phyloP scores from a whole-genome alignment of 805 yeast species.

The Kodamaea fukazawae region DNA sequence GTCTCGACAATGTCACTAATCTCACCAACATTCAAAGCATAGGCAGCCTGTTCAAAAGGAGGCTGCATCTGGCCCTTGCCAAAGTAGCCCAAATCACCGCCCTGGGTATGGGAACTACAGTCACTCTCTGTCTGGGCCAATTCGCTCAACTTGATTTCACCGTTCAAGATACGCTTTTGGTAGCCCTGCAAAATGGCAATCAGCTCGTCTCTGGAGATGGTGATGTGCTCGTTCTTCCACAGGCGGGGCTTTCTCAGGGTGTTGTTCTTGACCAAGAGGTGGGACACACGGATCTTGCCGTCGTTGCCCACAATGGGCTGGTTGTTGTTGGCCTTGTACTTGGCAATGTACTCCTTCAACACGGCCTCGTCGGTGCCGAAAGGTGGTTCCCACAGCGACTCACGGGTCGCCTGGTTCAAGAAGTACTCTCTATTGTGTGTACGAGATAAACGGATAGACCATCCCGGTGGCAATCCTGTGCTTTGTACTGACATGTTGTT shows the following conservation, averaged over 20 bases:
- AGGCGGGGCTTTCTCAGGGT: constrained; percentile 88
- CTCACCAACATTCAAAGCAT: constrained; percentile 77
- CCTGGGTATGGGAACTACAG: constrained; percentile 79
- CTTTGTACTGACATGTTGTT: constrained; percentile 12
- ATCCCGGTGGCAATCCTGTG: constrained; percentile 82
- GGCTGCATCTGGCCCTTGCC: constrained; percentile 95
- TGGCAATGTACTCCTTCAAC: constrained; percentile 55
- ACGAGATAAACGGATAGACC: constrained; percentile 78
- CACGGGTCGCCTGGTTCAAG: constrained; percentile 63
- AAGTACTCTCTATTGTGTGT: constrained; percentile 85
- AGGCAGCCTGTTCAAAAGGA: constrained; percentile 84
- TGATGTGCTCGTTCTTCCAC: constrained; percentile 77
- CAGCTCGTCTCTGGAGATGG: constrained; percentile 83
- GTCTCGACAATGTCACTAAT: constrained; percentile 80
- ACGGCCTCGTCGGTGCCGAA: constrained; percentile 66
- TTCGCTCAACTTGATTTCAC: constrained; percentile 63
- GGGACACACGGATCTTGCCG: constrained; percentile 74
- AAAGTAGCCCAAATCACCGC: constrained; percentile 91
- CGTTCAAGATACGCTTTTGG: constrained; percentile 57
- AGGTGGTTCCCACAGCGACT: constrained; percentile 91
- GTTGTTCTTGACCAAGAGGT: constrained; percentile 76
- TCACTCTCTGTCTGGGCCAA: constrained; percentile 84
- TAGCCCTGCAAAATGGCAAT: constrained; percentile 56
- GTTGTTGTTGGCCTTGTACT: constrained; percentile 30
- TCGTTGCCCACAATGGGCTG: constrained; percentile 45